Base-by-base conservation (phyloP, 1,284 basidiomycete species). In the Ceratobasidium sp. region DNA sequence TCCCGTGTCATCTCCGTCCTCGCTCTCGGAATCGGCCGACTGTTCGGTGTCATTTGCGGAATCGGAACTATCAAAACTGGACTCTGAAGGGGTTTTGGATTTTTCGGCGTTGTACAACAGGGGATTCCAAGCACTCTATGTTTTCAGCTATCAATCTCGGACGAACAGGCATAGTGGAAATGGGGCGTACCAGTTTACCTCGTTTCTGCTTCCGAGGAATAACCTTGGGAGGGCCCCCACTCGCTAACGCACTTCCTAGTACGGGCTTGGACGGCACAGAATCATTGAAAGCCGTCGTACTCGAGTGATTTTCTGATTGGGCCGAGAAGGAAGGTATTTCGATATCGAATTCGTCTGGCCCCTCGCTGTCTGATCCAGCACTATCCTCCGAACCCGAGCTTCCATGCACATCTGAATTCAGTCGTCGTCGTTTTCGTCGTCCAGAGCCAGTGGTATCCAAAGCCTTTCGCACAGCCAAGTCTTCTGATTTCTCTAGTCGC, bases 41-140 rank as follows among this genome's bases (percentile, higher is more conserved):
- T 65, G 72, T 3, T 76, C 75, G 8, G 74, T 30, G 75, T 90
- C 89, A 74, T 87, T 83, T 8, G 82, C 87, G 23, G 90, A 92
- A 78, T 91, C 89, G 2, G 91, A 92, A 77, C 90, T 92, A 78
- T 92, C 88, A 74, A 90, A 93, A 32, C 59, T 72, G 0, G 90
- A 91, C 2, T 84, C 82, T 69, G 90, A 88, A 3, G 88, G 88
- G 12, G 84, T 82, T 8, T 77, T 76, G 14, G 16, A 12, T 23
- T 70, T 57, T 32, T 48, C 57, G 21, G 43, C 23, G 50, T 62
- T 75, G 30, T 62, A 57, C 18, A 52, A 39, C 14, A 48, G 26
- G 8, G 71, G 73, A 14, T 67, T 74, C 60, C 43, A 69, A 26
- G 60, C 57, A 39, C 46, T 59, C 65, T 74, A 30, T 21, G 28